A percentile compares a stretch with the other conserved stretches of the same genome.
phyloP scores from a whole-genome alignment of 345 rosid species.

The Viola odorata region DNA sequence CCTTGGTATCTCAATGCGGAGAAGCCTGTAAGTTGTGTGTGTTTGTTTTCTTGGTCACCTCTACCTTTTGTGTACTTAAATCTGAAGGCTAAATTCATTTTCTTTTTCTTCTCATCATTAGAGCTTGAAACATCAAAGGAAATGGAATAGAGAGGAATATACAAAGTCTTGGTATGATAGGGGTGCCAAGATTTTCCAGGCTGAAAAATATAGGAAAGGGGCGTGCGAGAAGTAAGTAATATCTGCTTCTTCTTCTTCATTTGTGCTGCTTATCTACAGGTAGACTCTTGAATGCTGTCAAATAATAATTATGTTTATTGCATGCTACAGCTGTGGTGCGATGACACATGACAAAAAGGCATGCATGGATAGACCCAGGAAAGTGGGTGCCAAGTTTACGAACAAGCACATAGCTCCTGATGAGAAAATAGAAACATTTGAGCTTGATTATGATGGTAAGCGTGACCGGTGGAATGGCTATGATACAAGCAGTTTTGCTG shows the following conservation, averaged over 20 bases:
- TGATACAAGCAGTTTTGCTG: constrained; percentile 61
- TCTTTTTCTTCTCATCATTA: constrained; percentile 4
- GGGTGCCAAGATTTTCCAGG: constrained; percentile 64
- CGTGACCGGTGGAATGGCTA: constrained; percentile 89
- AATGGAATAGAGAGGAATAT: constrained; percentile 74
- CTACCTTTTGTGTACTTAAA: not conserved
- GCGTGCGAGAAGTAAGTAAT: constrained; percentile 59
- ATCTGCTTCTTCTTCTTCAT: not conserved
- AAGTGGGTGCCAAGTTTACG: constrained; percentile 66
- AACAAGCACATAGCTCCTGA: constrained; percentile 75
- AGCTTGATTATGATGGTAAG: constrained; percentile 86
- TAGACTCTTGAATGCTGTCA: not conserved
- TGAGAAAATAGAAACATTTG: constrained; percentile 75
- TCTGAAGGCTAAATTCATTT: not conserved
- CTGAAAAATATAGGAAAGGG: constrained; percentile 67
- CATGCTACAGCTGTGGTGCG: constrained; percentile 66
- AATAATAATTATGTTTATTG: not conserved
- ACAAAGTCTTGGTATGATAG: constrained; percentile 71
- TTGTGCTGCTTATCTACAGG: not conserved
- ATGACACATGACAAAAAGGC: constrained; percentile 68
- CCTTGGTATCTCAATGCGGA: constrained; percentile 61
- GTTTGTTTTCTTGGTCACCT: not conserved
- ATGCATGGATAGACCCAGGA: constrained; percentile 82
- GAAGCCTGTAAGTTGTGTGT: constrained; percentile 46
- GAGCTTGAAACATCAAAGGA: constrained; percentile 86